phyloP scores from a whole-genome alignment of 106 monocot species.

The Dactylorhiza incarnata region DNA sequence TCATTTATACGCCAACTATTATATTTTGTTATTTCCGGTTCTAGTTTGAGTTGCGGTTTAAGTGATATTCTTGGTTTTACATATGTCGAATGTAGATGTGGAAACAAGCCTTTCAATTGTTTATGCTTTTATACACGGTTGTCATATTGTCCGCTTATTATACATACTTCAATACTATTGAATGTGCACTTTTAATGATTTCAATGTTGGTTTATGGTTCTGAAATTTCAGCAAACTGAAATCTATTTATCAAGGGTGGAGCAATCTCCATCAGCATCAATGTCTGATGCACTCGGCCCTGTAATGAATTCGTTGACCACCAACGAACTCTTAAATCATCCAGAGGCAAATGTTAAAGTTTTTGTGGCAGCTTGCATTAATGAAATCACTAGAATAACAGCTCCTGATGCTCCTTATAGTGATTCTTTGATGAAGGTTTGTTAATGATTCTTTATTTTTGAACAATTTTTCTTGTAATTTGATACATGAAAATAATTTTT shows the following conservation, averaged over 20 bases:
- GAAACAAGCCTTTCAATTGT: background rate
- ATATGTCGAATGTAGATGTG: background rate
- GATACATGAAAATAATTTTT: background rate
- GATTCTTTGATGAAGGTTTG: conserved; percentile 79
- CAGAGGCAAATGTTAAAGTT: conserved; percentile 49
- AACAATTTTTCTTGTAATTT: background rate
- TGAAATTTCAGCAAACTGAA: conserved; percentile 47
- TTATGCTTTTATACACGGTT: background rate
- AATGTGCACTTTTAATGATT: background rate
- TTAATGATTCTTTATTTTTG: background rate
- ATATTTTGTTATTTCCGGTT: background rate
- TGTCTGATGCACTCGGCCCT: conserved; percentile 41
- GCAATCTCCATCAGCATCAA: conserved; percentile 53
- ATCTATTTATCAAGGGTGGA: conserved; percentile 45
- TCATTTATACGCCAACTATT: background rate
- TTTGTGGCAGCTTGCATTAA: conserved; percentile 55
- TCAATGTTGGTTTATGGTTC: background rate
- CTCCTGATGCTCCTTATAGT: conserved; percentile 75
- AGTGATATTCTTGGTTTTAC: background rate
- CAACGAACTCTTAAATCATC: conserved; percentile 43
- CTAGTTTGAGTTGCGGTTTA: background rate
- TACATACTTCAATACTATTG: background rate
- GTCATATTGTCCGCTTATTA: background rate
- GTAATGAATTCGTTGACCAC: conserved; percentile 32
- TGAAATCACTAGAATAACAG: conserved; percentile 86